phyloP scores from a whole-genome alignment of 805 yeast genomes.

The Kuraishia hungarica region DNA sequence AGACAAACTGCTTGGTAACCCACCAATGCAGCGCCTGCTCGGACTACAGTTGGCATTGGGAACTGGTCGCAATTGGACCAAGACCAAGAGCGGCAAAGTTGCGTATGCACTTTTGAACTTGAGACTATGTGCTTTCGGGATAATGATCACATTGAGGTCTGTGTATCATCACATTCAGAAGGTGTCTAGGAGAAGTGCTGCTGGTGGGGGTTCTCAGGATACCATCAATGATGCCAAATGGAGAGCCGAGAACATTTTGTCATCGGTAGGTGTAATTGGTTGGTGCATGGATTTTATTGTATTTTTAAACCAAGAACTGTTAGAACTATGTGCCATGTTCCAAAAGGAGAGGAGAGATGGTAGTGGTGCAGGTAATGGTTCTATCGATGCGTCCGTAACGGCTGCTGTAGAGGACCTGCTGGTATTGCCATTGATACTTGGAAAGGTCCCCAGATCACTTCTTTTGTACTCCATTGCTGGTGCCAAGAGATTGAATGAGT shows the following conservation, averaged over 20 bases:
- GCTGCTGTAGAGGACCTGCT: constrained; percentile 18
- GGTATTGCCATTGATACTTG: constrained; percentile 49
- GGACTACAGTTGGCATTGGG: constrained; percentile 66
- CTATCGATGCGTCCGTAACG: not conserved
- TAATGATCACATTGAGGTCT: constrained; percentile 52
- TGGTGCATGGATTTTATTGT: constrained; percentile 82
- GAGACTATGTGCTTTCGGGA: constrained; percentile 63
- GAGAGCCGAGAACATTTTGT: constrained; percentile 56
- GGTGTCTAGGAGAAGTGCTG: constrained; percentile 36
- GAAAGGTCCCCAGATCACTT: constrained; percentile 64
- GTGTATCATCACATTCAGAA: constrained; percentile 56
- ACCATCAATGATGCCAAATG: constrained; percentile 26
- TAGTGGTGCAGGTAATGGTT: constrained; percentile 3
- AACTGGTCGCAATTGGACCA: constrained; percentile 28
- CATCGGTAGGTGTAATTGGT: constrained; percentile 67
- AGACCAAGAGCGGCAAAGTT: constrained; percentile 32
- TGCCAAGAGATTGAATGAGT: constrained; percentile 52
- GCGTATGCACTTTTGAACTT: constrained; percentile 62
- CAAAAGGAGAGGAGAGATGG: constrained; percentile 15
- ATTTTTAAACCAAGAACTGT: constrained; percentile 63
- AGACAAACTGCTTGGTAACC: constrained; percentile 66
- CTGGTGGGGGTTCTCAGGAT: constrained; percentile 38
- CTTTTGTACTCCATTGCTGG: constrained; percentile 60
- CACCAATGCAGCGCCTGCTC: constrained; percentile 67
- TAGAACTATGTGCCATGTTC: constrained; percentile 30